Evolutionary conservation across 2,329 filamentous ascomycete species (phyloP).

Genomic region (Basipetospora sp.): DNA sequence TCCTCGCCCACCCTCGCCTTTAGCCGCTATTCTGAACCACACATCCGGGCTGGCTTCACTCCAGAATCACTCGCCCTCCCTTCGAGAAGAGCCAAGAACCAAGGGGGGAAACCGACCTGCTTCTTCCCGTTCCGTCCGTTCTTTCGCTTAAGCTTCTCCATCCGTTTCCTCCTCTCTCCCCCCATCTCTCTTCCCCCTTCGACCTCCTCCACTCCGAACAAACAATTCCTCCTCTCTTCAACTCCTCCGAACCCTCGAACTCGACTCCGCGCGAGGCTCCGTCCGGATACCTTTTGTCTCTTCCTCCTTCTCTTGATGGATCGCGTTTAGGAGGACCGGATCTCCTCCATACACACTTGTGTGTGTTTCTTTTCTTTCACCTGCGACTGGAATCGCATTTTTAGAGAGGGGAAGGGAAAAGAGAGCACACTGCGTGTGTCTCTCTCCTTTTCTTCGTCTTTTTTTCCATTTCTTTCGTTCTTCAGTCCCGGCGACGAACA

Average conservation of each 20-base stretch:
- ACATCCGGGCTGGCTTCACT: conserved; percentile 2
- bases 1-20: background rate
- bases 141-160: background rate
- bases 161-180: conserved; percentile 3
- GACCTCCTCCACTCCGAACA: too few relatives aligned
- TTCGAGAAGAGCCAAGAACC: conserved; percentile 5
- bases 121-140: background rate
- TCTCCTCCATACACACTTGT: too few relatives aligned
- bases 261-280: conserved; percentile 3
- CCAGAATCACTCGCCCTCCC: too few relatives aligned
- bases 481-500: conserved; percentile 9
- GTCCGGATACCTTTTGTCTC: background rate
- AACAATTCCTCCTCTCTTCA: background rate
- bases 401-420: conserved; percentile 9
- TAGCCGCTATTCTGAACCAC: conserved; percentile 2
- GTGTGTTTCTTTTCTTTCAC: background rate
- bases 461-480: background rate
- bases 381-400: conserved; percentile 31
- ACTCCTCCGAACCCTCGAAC: conserved; percentile 1
- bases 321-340: too few relatives aligned
- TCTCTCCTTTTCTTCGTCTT: background rate
- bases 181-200: background rate
- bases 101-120: background rate
- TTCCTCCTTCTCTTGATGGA: conserved; percentile 1
- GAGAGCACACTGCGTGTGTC: conserved; percentile 7